phyloP scores from a whole-genome alignment of 164 flowering plant genomes.

The Liriodendron chinense region DNA sequence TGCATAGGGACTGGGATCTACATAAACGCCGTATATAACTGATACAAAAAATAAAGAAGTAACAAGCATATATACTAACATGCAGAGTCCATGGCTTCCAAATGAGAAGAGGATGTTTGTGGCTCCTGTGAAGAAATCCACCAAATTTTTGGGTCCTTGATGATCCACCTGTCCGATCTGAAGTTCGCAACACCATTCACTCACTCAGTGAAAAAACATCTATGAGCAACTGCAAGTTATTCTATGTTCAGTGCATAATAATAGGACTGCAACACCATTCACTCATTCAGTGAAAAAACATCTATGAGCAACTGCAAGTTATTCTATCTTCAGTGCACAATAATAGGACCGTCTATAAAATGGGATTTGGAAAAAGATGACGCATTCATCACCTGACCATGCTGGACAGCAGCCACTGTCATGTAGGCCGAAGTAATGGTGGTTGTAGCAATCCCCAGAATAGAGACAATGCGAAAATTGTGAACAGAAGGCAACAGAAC shows the following conservation, averaged over 20 bases:
- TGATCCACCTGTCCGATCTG: slow-evolving; percentile 12
- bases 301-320: neutral
- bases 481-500: slow-evolving; percentile 17
- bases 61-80: slow-evolving; percentile 3
- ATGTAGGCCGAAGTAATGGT: slow-evolving; percentile 14
- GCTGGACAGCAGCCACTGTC: slow-evolving; percentile 13
- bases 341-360: neutral
- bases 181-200: neutral
- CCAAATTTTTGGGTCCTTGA: slow-evolving; percentile 14
- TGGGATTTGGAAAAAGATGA: neutral
- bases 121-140: slow-evolving; percentile 15
- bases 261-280: neutral
- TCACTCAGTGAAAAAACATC: neutral
- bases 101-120: slow-evolving; percentile 17
- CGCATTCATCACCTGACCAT: slow-evolving; percentile 11
- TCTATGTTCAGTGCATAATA: neutral
- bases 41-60: too few relatives aligned
- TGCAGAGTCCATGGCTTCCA: slow-evolving; percentile 16
- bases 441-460: slow-evolving; percentile 13
- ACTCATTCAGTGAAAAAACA: neutral
- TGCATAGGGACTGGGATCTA: too few relatives aligned
- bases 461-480: slow-evolving; percentile 11
- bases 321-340: neutral
- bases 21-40: too few relatives aligned
- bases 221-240: neutral